Evolutionary conservation across 495 filamentous ascomycete genomes (phyloP).

Genomic region (Jackrogersella multiformis): DNA sequence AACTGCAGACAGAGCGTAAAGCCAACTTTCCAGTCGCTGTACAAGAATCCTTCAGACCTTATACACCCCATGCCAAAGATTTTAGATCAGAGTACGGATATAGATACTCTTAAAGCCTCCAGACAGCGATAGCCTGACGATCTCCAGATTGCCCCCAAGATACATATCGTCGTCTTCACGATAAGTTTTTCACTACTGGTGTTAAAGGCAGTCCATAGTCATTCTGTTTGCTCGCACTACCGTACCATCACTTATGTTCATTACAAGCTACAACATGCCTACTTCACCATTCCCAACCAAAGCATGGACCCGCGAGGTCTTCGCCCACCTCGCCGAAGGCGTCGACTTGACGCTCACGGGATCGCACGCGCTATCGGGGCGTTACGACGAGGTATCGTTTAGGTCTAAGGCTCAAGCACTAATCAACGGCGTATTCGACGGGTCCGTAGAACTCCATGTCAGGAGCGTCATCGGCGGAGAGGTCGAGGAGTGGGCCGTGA

Average conservation of each 20-base stretch:
- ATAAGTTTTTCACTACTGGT: no score
- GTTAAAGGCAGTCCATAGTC: no score
- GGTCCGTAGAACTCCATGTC: slow-evolving; percentile 10
- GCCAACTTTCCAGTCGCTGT: no score
- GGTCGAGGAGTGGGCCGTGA: slow-evolving; percentile 17
- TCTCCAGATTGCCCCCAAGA: no score
- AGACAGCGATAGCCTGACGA: no score
- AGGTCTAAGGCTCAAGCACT: background rate
- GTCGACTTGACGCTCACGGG: slow-evolving; percentile 13
- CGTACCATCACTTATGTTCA: background rate
- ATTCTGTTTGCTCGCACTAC: no score
- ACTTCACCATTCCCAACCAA: slow-evolving; percentile 3
- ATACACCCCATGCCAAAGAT: no score
- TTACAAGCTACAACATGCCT: background rate
- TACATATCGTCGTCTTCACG: no score
- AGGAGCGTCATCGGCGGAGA: slow-evolving; percentile 10
- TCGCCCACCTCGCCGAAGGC: slow-evolving; percentile 14
- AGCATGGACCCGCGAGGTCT: slow-evolving; percentile 2
- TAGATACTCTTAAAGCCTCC: no score
- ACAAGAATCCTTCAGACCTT: no score
- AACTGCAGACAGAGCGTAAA: no score
- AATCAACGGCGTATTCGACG: background rate
- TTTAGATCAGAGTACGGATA: no score
- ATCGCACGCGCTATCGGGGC: background rate
- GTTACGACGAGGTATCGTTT: background rate